These are phyloP conservation scores for Cochlearia excelsa DNA, from an alignment of 345 rosid genomes.

Conservation along the genomic window DNA sequence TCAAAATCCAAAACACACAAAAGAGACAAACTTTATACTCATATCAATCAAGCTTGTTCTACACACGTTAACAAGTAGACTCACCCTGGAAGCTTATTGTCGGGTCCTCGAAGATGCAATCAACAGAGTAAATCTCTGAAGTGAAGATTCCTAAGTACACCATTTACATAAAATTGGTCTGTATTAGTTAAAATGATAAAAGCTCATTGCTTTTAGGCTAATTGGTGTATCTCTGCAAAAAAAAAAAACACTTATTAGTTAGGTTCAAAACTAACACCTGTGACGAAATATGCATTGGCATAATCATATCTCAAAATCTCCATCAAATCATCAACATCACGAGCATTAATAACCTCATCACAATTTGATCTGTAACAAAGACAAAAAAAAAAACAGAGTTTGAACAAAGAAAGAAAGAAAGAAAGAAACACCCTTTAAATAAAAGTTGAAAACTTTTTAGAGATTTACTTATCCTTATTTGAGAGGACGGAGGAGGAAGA, in stretches of 20 bases:
- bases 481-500: conserved; percentile 18
- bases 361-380: conserved; percentile 25
- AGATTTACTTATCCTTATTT: conserved; percentile 21
- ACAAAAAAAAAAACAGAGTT: background rate
- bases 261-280: conserved; percentile 40
- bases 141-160: conserved; percentile 60
- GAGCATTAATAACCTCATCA: conserved; percentile 37
- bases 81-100: conserved; percentile 82
- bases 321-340: conserved; percentile 55
- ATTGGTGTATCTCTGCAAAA: too few relatives aligned
- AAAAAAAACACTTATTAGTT: too few relatives aligned
- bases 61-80: background rate
- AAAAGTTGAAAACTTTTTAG: background rate
- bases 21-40: background rate
- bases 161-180: conserved; percentile 12
- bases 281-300: conserved; percentile 78
- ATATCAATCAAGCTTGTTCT: background rate
- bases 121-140: conserved; percentile 55
- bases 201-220: background rate
- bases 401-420: too few relatives aligned
- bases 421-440: background rate
- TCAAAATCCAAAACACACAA: conserved; percentile 24
- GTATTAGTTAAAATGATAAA: background rate
- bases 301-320: conserved; percentile 57
- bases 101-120: conserved; percentile 86